phyloP scores from a whole-genome alignment of 1,284 basidiomycete species.

The Porodaedalea pini region DNA sequence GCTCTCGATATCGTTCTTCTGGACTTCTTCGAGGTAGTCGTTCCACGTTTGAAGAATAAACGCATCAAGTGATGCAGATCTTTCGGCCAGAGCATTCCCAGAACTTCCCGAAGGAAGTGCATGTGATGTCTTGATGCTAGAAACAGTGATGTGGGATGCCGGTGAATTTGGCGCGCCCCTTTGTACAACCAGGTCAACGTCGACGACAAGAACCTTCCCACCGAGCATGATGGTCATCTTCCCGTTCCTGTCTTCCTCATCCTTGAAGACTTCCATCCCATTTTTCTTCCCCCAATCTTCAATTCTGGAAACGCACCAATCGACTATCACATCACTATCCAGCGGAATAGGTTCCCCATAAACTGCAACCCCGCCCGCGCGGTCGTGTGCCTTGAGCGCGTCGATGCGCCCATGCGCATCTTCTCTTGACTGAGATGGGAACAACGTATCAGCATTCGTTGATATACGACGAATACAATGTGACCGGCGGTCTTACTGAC shows the following conservation, averaged over 20 bases:
- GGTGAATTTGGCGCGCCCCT: constrained; percentile 33
- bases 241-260: constrained; percentile 46
- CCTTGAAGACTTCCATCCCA: constrained; percentile 45
- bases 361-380: neutral
- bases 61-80: constrained; percentile 57
- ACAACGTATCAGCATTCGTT: neutral
- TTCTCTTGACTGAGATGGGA: constrained; percentile 14
- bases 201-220: constrained; percentile 73
- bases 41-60: constrained; percentile 54
- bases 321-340: constrained; percentile 9
- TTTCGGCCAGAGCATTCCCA: constrained; percentile 35
- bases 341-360: constrained; percentile 25
- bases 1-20: constrained; percentile 50
- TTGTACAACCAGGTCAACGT: constrained; percentile 59
- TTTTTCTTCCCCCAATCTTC: constrained; percentile 22
- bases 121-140: constrained; percentile 66
- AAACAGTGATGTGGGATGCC: constrained; percentile 38
- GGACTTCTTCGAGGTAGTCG: constrained; percentile 56
- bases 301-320: constrained; percentile 23
- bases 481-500: constrained; percentile 16
- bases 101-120: constrained; percentile 50
- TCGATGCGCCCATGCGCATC: constrained; percentile 10
- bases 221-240: constrained; percentile 59
- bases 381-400: constrained; percentile 8
- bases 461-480: neutral